Evolutionary conservation across 2,329 filamentous ascomycete species (phyloP).

Genomic region (Daldinia sp.): DNA sequence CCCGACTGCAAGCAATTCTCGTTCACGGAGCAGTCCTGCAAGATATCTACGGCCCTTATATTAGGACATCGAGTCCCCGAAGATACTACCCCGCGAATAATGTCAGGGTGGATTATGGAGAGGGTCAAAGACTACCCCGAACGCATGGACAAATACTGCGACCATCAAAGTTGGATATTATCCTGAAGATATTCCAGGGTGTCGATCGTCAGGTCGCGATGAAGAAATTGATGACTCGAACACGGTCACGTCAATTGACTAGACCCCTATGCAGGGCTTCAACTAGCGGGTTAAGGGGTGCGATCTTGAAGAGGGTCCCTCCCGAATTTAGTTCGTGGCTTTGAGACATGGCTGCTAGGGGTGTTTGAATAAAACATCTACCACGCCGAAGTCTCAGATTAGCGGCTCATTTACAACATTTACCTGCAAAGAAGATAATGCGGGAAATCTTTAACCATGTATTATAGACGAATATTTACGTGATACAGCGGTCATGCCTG

Average conservation of each 20-base stretch:
- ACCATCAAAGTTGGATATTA: slow-evolving; percentile 39
- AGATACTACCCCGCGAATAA: slow-evolving; percentile 26
- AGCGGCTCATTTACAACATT: neutral
- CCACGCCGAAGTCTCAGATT: no score
- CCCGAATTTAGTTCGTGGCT: no score
- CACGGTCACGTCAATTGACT: neutral
- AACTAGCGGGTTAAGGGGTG: neutral
- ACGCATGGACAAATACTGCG: slow-evolving; percentile 41
- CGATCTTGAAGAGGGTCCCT: neutral
- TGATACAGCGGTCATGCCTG: neutral
- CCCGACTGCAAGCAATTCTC: slow-evolving; percentile 46
- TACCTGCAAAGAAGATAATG: neutral
- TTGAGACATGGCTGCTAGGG: no score
- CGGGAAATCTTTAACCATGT: neutral
- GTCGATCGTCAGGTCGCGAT: neutral
- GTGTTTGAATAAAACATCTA: no score
- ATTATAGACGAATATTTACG: neutral
- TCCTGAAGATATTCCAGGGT: slow-evolving; percentile 21
- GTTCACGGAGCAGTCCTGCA: slow-evolving; percentile 41
- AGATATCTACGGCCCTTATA: slow-evolving; percentile 39
- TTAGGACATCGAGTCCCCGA: slow-evolving; percentile 38
- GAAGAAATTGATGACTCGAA: neutral
- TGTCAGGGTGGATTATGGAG: slow-evolving; percentile 47
- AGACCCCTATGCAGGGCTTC: neutral
- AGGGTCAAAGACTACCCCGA: slow-evolving; percentile 42